These are phyloP conservation scores for Paraconiothyrium sp. DNA, from an alignment of 2,329 filamentous ascomycete species.

Conservation along the genomic window DNA sequence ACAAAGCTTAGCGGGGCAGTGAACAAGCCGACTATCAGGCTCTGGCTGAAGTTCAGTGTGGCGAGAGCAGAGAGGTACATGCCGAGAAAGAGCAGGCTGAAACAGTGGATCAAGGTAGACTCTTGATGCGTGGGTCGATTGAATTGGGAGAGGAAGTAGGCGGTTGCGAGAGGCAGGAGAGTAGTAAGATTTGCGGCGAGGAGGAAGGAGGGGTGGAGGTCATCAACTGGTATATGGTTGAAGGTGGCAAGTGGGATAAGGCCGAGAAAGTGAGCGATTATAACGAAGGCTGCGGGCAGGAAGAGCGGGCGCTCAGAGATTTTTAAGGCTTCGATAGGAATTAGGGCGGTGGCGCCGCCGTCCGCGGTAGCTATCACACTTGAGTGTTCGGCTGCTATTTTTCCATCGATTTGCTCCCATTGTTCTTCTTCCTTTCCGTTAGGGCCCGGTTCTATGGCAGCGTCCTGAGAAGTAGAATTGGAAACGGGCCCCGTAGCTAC, in stretches of 20 bases:
- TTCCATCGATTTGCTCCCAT: conserved; percentile 30
- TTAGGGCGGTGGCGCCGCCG: conserved; percentile 45
- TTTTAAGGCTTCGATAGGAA: conserved; percentile 50
- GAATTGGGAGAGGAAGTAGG: conserved; percentile 46
- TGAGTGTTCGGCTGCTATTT: conserved; percentile 56
- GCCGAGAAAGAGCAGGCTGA: conserved; percentile 90
- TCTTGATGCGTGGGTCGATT: conserved; percentile 70
- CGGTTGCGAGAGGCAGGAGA: conserved; percentile 42
- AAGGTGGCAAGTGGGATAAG: conserved; percentile 86
- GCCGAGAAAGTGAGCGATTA: conserved; percentile 77
- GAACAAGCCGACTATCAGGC: conserved; percentile 83
- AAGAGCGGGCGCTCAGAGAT: conserved; percentile 72
- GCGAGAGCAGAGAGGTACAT: conserved; percentile 92
- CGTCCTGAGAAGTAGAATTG: conserved; percentile 7
- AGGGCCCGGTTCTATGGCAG: conserved; percentile 21
- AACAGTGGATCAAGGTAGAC: conserved; percentile 82
- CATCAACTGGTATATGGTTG: conserved; percentile 72
- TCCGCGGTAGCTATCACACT: conserved; percentile 50
- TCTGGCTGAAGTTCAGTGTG: conserved; percentile 93
- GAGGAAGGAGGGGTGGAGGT: conserved; percentile 38
- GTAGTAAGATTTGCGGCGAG: conserved; percentile 46
- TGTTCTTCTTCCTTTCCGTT: conserved; percentile 62
- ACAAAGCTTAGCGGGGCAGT: conserved; percentile 83
- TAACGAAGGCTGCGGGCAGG: conserved; percentile 77
- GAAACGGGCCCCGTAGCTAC: conserved; percentile 33